A percentile compares a stretch with the other conserved stretches of the same genome.
phyloP scores from a whole-genome alignment of 1,284 basidiomycete genomes.

The Fomitiporia mediterranea region DNA sequence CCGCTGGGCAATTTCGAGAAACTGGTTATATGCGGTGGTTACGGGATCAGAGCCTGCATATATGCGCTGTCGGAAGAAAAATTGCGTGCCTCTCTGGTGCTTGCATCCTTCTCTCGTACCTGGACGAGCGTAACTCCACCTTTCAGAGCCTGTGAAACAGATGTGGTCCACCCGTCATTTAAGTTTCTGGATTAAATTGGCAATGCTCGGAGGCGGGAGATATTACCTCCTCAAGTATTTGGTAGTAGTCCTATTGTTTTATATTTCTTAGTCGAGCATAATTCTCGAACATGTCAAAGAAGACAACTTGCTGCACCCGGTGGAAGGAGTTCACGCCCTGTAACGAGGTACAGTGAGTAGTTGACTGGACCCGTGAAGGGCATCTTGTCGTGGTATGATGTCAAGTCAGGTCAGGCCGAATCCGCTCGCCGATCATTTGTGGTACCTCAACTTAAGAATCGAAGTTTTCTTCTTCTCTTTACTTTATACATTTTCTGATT shows the following conservation, averaged over 20 bases:
- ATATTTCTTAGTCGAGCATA: not conserved
- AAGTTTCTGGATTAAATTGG: not conserved
- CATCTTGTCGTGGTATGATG: not conserved
- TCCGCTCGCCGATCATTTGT: too few relatives aligned
- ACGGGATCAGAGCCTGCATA: slow-evolving; percentile 20
- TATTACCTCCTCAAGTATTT: slow-evolving; percentile 72
- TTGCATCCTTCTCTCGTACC: slow-evolving; percentile 78
- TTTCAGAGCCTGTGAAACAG: slow-evolving; percentile 54
- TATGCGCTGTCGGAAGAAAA: not conserved
- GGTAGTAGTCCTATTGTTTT: slow-evolving; percentile 57
- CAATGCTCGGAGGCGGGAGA: not conserved
- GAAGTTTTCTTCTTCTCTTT: too few relatives aligned
- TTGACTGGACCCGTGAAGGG: slow-evolving; percentile 33
- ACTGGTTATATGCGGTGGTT: slow-evolving; percentile 40
- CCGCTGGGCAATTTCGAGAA: slow-evolving; percentile 69
- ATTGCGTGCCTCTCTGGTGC: slow-evolving; percentile 68
- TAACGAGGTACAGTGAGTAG: slow-evolving; percentile 85
- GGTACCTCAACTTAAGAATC: too few relatives aligned
- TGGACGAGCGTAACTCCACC: slow-evolving; percentile 91
- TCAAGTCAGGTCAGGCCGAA: not conserved
- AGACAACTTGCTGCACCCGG: slow-evolving; percentile 58
- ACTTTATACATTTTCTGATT: not conserved
- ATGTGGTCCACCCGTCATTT: not conserved
- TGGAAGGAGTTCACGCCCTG: slow-evolving; percentile 76
- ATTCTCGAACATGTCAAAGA: not conserved